A percentile compares a stretch with the other conserved stretches of the same genome.
phyloP scores from a whole-genome alignment of 495 filamentous ascomycete genomes.

The Acidomyces sp. region DNA sequence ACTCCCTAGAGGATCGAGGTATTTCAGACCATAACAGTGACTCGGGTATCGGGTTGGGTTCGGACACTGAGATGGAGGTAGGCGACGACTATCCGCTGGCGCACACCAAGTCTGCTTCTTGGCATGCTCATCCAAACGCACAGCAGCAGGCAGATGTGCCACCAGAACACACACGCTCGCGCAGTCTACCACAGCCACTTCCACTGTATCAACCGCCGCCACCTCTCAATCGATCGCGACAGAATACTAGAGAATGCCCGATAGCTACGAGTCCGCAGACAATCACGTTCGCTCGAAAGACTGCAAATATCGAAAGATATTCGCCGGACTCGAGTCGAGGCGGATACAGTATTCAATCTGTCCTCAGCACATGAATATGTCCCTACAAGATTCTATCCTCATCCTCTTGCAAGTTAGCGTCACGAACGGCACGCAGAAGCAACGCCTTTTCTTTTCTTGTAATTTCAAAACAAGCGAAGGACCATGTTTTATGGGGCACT shows the following conservation, averaged over 20 bases:
- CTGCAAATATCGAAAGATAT: not conserved
- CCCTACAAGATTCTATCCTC: too few species aligned
- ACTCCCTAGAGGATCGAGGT: constrained; percentile 12
- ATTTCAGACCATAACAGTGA: constrained; percentile 17
- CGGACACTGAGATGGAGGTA: constrained; percentile 19
- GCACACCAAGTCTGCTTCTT: constrained; percentile 11
- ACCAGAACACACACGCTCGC: constrained; percentile 13
- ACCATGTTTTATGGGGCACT: not conserved
- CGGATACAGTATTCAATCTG: constrained; percentile 18
- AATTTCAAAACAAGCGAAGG: constrained; percentile 5
- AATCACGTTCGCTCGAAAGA: not conserved
- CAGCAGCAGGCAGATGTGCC: not conserved
- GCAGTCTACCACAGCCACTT: constrained; percentile 16
- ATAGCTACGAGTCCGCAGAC: constrained; percentile 12
- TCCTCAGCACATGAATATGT: too few species aligned
- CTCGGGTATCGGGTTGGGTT: constrained; percentile 16
- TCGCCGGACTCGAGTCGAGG: constrained; percentile 13
- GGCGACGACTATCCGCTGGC: not conserved
- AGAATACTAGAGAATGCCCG: not conserved
- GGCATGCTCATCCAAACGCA: constrained; percentile 4
- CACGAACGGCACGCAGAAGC: not conserved
- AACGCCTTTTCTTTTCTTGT: constrained; percentile 5
- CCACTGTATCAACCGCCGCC: constrained; percentile 20
- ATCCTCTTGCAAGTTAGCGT: too few species aligned
- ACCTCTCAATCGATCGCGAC: constrained; percentile 1